Evolutionary conservation across 2,329 filamentous ascomycete species (phyloP).

Genomic region (Trichoderma sp.): DNA sequence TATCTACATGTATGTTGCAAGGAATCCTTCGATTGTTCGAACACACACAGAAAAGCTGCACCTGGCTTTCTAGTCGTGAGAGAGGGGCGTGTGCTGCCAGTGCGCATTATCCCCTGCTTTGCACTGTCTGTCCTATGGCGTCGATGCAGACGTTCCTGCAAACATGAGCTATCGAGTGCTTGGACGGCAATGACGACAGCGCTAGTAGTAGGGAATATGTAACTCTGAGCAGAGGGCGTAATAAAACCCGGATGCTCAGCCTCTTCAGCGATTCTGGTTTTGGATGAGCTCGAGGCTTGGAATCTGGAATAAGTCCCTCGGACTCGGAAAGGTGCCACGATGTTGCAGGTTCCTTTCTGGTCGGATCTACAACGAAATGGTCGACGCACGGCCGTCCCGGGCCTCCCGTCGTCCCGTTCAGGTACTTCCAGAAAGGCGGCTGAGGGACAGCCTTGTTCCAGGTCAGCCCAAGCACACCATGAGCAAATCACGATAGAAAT

Average conservation of each 20-base stretch:
- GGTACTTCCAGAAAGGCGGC: neutral
- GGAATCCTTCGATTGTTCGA: too few relatives aligned
- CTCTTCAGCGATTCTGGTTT: neutral
- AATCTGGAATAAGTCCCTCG: too few relatives aligned
- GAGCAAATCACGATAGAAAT: neutral
- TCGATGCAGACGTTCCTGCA: neutral
- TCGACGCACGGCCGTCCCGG: slow-evolving; percentile 1
- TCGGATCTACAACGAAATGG: neutral
- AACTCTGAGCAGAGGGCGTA: neutral
- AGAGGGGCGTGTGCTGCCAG: slow-evolving; percentile 12
- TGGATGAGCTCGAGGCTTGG: neutral
- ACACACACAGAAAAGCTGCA: too few relatives aligned
- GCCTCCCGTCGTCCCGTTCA: neutral
- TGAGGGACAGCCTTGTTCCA: neutral
- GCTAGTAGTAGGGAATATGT: neutral
- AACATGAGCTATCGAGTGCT: neutral
- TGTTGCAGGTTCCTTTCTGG: neutral
- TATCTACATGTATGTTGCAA: too few relatives aligned
- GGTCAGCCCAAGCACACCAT: neutral
- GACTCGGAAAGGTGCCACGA: too few relatives aligned
- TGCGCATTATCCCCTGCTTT: neutral
- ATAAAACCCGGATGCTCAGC: neutral
- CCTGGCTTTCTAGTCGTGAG: neutral
- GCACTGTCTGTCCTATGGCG: slow-evolving; percentile 21
- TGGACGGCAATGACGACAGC: slow-evolving; percentile 19